Conservation (phyloP, 2,329 filamentous ascomycete species). For the Beauveria varroae region DNA sequence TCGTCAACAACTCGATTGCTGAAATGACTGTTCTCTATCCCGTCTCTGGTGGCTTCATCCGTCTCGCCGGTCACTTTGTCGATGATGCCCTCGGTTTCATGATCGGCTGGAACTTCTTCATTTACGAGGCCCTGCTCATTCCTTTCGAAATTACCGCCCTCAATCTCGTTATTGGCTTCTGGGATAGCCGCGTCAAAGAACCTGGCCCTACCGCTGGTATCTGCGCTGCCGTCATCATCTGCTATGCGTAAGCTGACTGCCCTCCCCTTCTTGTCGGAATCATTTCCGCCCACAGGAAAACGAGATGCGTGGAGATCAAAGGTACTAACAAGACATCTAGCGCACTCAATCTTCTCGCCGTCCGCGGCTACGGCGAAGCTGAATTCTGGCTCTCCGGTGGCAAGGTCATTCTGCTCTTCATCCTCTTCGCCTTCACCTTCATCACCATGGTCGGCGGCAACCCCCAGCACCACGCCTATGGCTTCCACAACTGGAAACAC, state of each 20-base stretch:
- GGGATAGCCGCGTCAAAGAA: conserved; percentile 39
- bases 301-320: conserved; percentile 11
- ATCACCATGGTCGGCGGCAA: conserved; percentile 75
- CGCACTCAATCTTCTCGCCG: conserved; percentile 56
- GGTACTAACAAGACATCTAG: conserved; percentile 20
- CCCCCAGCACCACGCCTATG: conserved; percentile 58
- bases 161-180: conserved; percentile 35
- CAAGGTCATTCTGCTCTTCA: conserved; percentile 59
- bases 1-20: conserved; percentile 58
- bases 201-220: conserved; percentile 61
- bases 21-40: conserved; percentile 59
- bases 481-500: conserved; percentile 59
- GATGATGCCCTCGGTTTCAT: conserved; percentile 57
- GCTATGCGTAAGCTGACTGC: conserved; percentile 43
- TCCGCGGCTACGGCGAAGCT: conserved; percentile 60
- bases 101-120: conserved; percentile 37
- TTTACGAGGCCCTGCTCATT: conserved; percentile 36
- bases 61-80: conserved; percentile 56
- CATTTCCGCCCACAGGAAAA: not conserved
- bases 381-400: conserved; percentile 62
- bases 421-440: conserved; percentile 68
- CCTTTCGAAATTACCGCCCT: conserved; percentile 37
- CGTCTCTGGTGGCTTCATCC: conserved; percentile 55
- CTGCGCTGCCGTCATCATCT: conserved; percentile 46
- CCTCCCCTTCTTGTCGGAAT: not conserved